These are phyloP conservation scores for Fusarium ambrosium DNA, from an alignment of 2,329 filamentous ascomycete genomes.

Conservation along the genomic window DNA sequence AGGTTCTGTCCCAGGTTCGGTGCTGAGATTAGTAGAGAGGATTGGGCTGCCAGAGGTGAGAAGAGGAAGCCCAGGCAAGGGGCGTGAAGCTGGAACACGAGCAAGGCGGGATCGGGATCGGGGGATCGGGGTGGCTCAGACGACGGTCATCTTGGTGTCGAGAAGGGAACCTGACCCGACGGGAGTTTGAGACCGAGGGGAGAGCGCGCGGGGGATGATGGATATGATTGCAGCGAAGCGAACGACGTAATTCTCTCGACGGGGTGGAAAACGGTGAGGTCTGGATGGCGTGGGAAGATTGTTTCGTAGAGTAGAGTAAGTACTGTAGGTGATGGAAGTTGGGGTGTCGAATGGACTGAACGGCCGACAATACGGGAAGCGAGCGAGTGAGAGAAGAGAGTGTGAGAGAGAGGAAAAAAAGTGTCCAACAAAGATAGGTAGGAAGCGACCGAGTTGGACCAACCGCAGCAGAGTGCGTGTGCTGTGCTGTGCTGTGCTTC, in stretches of 20 bases:
- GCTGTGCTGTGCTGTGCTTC: slow-evolving; percentile 15
- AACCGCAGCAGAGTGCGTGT: slow-evolving; percentile 37
- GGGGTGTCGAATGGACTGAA: slow-evolving; percentile 21
- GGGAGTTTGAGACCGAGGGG: slow-evolving; percentile 20
- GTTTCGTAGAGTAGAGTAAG: slow-evolving; percentile 14
- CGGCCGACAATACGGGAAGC: slow-evolving; percentile 25
- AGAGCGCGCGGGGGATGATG: slow-evolving; percentile 2
- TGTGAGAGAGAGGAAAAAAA: slow-evolving; percentile 2
- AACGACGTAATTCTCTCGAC: slow-evolving; percentile 37
- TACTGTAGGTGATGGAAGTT: slow-evolving; percentile 2
- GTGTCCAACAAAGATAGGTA: slow-evolving; percentile 4
- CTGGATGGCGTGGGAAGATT: neutral
- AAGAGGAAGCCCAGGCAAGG: slow-evolving; percentile 22
- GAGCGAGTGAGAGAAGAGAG: slow-evolving; percentile 28
- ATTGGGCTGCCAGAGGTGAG: slow-evolving; percentile 14
- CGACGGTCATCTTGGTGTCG: slow-evolving; percentile 43
- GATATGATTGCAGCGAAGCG: slow-evolving; percentile 21
- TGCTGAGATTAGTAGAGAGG: slow-evolving; percentile 17
- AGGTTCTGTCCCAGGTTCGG: slow-evolving; percentile 12
- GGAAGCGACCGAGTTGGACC: slow-evolving; percentile 10
- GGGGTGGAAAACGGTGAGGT: slow-evolving; percentile 14
- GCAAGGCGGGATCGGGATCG: slow-evolving; percentile 29
- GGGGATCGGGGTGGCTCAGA: slow-evolving; percentile 35
- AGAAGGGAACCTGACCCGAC: slow-evolving; percentile 21
- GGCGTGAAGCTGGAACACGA: slow-evolving; percentile 22